These are phyloP conservation scores for Dichotomocladium elegans DNA, from an alignment of 371 early-diverging fungal species.

Conservation along the genomic window DNA sequence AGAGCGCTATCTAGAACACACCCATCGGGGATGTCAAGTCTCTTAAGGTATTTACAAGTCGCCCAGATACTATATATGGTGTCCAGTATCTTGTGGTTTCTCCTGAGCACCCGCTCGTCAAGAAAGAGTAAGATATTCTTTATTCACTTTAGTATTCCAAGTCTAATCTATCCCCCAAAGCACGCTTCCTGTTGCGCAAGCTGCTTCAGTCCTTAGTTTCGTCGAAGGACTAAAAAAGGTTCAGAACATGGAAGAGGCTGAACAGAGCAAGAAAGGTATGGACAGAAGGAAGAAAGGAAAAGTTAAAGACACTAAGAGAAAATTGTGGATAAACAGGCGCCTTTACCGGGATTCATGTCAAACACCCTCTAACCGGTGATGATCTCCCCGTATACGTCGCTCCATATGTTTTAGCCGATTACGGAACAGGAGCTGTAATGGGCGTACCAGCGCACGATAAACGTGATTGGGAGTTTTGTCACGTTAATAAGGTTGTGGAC, in stretches of 20 bases:
- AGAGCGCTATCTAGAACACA: background rate
- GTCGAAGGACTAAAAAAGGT: slow-evolving; percentile 46
- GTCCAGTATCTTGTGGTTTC: slow-evolving; percentile 76
- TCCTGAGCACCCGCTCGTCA: slow-evolving; percentile 60
- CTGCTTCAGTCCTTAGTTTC: slow-evolving; percentile 47
- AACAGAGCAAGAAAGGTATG: slow-evolving; percentile 40
- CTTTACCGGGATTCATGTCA: slow-evolving; percentile 65
- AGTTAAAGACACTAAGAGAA: background rate
- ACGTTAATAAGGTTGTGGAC: slow-evolving; percentile 38
- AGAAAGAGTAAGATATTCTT: slow-evolving; percentile 22
- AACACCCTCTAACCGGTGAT: slow-evolving; percentile 61
- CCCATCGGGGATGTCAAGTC: slow-evolving; percentile 2
- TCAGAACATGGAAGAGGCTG: slow-evolving; percentile 45
- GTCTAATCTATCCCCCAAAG: slow-evolving; percentile 5
- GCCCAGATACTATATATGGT: slow-evolving; percentile 76
- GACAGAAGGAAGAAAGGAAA: background rate
- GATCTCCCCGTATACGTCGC: slow-evolving; percentile 74
- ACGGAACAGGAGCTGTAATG: slow-evolving; percentile 88
- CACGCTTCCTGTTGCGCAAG: slow-evolving; percentile 45
- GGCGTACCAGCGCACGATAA: slow-evolving; percentile 84
- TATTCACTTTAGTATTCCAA: background rate
- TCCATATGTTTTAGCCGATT: slow-evolving; percentile 75
- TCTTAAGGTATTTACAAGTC: slow-evolving; percentile 75
- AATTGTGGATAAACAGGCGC: slow-evolving; percentile 35
- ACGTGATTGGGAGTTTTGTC: slow-evolving; percentile 72